Percentiles rank a stretch among this genome's conserved stretches.
These are phyloP conservation scores for Salix koriyanagi DNA, from an alignment of 345 rosid genomes.

Conservation along the genomic window DNA sequence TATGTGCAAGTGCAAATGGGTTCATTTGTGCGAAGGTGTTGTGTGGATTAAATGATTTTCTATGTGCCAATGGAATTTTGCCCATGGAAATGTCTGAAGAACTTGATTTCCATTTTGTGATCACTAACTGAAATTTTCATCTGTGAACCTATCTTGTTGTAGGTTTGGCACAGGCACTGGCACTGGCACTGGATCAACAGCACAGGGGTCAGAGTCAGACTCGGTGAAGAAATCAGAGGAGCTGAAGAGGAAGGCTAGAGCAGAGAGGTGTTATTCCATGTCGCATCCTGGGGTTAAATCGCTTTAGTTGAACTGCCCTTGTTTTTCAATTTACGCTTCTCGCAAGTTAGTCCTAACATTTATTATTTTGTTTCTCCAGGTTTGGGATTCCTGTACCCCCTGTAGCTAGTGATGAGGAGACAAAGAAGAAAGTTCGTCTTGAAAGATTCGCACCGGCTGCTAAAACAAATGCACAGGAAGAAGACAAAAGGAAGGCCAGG, in stretches of 20 bases:
- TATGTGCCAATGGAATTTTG: too few relatives aligned
- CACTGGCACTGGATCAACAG: not conserved
- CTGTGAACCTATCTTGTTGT: not conserved
- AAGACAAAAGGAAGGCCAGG: constrained; percentile 79
- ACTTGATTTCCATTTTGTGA: not conserved
- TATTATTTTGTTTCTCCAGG: constrained; percentile 29
- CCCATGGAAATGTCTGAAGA: not conserved
- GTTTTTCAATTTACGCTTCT: not conserved
- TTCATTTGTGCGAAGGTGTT: too few relatives aligned
- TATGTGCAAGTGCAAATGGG: too few relatives aligned
- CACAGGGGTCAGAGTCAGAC: constrained; percentile 28
- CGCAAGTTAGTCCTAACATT: not conserved
- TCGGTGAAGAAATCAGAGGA: constrained; percentile 61
- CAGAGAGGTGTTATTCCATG: constrained; percentile 58
- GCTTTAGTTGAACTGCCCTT: not conserved
- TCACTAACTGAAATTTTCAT: not conserved
- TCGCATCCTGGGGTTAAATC: not conserved
- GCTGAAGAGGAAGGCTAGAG: constrained; percentile 84
- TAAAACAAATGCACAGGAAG: constrained; percentile 54
- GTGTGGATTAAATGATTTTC: too few relatives aligned
- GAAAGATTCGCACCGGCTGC: constrained; percentile 59
- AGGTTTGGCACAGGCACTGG: constrained; percentile 67
- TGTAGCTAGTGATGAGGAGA: constrained; percentile 47
- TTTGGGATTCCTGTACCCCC: constrained; percentile 60
- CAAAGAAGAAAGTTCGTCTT: constrained; percentile 83